Percentiles rank a stretch among this genome's conserved stretches.
Conservation (phyloP, 257 asterid genomes). For the Lycium barbarum region DNA sequence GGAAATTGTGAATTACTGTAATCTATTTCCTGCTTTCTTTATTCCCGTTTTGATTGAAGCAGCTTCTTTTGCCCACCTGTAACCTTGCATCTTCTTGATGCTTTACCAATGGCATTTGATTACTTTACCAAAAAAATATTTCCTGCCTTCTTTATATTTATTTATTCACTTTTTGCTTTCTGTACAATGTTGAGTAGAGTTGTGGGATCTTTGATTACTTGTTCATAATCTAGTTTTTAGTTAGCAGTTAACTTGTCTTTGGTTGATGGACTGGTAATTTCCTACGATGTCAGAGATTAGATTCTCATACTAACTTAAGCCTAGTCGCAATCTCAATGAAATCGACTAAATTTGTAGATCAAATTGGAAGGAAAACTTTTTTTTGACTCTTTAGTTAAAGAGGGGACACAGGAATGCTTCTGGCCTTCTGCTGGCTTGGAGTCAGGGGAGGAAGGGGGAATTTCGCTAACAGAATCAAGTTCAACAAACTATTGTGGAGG, state of each 20-base stretch:
- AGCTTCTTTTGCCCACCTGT: too few species aligned
- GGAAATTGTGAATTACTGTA: background rate
- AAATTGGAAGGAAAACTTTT: background rate
- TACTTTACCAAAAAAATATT: too few species aligned
- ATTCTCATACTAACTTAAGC: background rate
- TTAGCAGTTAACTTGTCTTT: conserved; percentile 2
- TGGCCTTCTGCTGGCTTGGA: conserved; percentile 3
- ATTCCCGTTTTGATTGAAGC: too few species aligned
- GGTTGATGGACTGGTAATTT: conserved; percentile 14
- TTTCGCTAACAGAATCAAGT: background rate
- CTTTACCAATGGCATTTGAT: too few species aligned
- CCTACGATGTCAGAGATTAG: background rate
- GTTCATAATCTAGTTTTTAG: background rate
- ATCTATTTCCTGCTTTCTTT: background rate
- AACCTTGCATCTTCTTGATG: too few species aligned
- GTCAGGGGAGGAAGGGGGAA: background rate
- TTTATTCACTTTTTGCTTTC: conserved; percentile 8
- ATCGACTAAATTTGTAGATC: background rate
- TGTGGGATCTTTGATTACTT: background rate
- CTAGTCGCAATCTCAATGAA: background rate
- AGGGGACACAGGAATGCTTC: background rate
- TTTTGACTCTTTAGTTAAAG: background rate
- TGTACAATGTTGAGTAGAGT: background rate
- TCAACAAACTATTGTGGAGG: background rate
- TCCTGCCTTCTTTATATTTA: background rate